These are phyloP conservation scores for Hypoxylon sp. DNA, from an alignment of 2,329 filamentous ascomycete species.

Conservation along the genomic window DNA sequence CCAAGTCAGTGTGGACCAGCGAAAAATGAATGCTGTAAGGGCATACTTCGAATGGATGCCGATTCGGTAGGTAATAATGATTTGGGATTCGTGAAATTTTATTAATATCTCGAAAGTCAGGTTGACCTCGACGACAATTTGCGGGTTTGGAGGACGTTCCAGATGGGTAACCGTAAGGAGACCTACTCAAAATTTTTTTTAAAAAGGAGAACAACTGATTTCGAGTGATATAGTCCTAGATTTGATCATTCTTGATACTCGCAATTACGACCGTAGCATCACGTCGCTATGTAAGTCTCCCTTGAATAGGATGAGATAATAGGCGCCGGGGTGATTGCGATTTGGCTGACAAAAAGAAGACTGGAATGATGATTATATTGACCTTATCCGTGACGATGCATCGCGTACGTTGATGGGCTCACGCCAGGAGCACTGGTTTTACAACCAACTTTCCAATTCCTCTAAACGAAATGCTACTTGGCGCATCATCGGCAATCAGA, in stretches of 20 bases:
- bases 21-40: constrained; percentile 77
- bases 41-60: constrained; percentile 76
- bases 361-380: constrained; percentile 70
- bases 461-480: constrained; percentile 72
- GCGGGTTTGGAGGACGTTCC: constrained; percentile 73
- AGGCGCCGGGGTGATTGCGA: too few relatives aligned
- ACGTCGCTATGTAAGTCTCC: constrained; percentile 53
- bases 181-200: too few relatives aligned
- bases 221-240: constrained; percentile 60
- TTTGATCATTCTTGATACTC: constrained; percentile 73
- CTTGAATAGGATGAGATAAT: not conserved
- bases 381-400: constrained; percentile 70
- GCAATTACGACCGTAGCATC: constrained; percentile 73
- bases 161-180: constrained; percentile 70
- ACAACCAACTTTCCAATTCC: constrained; percentile 64
- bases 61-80: constrained; percentile 51
- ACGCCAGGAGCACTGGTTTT: constrained; percentile 79
- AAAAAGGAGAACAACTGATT: too few relatives aligned
- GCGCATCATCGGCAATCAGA: constrained; percentile 76
- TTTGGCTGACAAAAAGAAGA: constrained; percentile 50
- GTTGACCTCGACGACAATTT: constrained; percentile 75
- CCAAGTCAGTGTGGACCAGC: constrained; percentile 72
- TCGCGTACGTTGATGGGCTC: constrained; percentile 75
- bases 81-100: constrained; percentile 29
- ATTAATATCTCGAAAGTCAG: constrained; percentile 54